Conservation (phyloP, 257 asterid species). For the Scutellaria barbata region DNA sequence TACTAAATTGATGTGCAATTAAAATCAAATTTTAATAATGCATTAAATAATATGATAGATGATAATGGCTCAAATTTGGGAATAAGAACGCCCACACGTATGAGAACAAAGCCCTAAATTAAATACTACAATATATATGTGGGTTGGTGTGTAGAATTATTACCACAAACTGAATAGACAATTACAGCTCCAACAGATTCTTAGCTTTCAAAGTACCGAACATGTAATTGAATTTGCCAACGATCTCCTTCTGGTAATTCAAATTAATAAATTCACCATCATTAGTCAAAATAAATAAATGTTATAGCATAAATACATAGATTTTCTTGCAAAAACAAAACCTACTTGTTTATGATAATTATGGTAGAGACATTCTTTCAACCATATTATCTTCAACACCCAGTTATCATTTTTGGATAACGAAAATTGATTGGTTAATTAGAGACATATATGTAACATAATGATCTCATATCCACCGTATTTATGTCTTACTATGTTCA, state of each 20-base stretch:
- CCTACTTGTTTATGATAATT: neutral
- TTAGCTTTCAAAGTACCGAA: slow-evolving; percentile 22
- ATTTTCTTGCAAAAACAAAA: neutral
- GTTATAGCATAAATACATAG: neutral
- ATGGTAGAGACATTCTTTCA: neutral
- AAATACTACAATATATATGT: neutral
- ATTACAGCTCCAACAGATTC: neutral
- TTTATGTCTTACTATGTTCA: too few relatives aligned
- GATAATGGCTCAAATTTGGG: neutral
- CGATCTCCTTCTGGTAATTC: slow-evolving; percentile 14
- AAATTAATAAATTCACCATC: neutral
- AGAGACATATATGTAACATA: too few relatives aligned
- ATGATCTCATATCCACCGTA: too few relatives aligned
- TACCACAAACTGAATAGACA: neutral
- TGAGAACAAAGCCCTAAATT: neutral
- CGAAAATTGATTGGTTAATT: too few relatives aligned
- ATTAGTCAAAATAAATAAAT: neutral
- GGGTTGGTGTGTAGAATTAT: neutral
- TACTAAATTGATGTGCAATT: slow-evolving; percentile 29
- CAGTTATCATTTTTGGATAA: too few relatives aligned
- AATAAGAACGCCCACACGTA: neutral
- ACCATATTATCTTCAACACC: neutral
- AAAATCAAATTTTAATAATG: slow-evolving; percentile 15
- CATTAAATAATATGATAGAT: slow-evolving; percentile 26
- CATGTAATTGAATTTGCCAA: slow-evolving; percentile 23